Evolutionary conservation across 2,329 filamentous ascomycete species (phyloP).

Genomic region (Colletotrichum siamense): DNA sequence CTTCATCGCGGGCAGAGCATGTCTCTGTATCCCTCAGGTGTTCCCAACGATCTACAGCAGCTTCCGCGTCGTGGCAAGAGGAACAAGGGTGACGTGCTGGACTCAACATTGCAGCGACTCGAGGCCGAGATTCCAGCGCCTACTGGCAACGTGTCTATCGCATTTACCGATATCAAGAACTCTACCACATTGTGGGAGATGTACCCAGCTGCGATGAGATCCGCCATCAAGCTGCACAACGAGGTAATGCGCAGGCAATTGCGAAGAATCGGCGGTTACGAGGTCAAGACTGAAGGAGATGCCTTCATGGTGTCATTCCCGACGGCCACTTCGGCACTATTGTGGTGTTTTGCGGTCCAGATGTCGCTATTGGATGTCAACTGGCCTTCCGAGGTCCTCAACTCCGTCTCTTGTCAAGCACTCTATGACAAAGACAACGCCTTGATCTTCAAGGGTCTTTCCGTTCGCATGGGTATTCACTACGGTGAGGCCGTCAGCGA

Average conservation of each 20-base stretch:
- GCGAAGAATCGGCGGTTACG: slow-evolving; percentile 92
- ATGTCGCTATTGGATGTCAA: slow-evolving; percentile 83
- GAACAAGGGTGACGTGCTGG: slow-evolving; percentile 69
- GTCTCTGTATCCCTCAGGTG: slow-evolving; percentile 79
- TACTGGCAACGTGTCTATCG: slow-evolving; percentile 87
- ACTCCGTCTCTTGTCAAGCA: slow-evolving; percentile 83
- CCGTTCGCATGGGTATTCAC: slow-evolving; percentile 97
- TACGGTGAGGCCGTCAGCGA: slow-evolving; percentile 95
- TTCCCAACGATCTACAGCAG: slow-evolving; percentile 73
- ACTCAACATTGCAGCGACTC: slow-evolving; percentile 85
- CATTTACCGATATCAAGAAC: slow-evolving; percentile 99
- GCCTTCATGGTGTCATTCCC: slow-evolving; percentile 99
- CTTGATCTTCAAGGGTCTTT: slow-evolving; percentile 91
- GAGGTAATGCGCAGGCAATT: slow-evolving; percentile 94
- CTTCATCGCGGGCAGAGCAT: slow-evolving; percentile 80
- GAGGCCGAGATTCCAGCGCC: slow-evolving; percentile 92
- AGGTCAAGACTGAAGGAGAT: slow-evolving; percentile 99
- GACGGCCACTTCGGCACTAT: slow-evolving; percentile 88
- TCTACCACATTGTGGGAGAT: slow-evolving; percentile 97
- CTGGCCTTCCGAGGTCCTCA: slow-evolving; percentile 93
- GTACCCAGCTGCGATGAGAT: slow-evolving; percentile 92
- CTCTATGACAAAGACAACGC: slow-evolving; percentile 83
- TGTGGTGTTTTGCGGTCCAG: slow-evolving; percentile 98
- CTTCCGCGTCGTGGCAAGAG: slow-evolving; percentile 70
- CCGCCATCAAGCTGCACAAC: slow-evolving; percentile 96